phyloP scores from a whole-genome alignment of 805 yeast genomes.

The Millerozyma miso region DNA sequence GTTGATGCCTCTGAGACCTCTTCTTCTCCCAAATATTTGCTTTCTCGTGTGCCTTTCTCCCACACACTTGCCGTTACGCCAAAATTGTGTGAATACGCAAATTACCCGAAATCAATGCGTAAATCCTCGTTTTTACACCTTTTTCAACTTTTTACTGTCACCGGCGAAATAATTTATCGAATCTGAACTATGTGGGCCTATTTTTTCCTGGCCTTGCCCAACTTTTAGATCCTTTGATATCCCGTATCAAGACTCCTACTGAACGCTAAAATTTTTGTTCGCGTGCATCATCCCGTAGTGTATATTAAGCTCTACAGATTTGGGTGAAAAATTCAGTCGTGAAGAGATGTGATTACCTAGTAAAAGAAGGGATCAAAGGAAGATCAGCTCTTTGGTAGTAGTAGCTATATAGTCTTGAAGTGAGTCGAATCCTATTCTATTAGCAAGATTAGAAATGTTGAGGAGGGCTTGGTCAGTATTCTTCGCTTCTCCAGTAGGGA shows the following conservation, averaged over 20 bases:
- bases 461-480: background rate
- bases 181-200: background rate
- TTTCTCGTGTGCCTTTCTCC: background rate
- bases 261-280: background rate
- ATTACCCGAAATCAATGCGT: background rate
- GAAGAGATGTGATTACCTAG: too few relatives aligned
- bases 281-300: background rate
- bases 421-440: constrained; percentile 14
- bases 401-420: constrained; percentile 18
- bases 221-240: background rate
- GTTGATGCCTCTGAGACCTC: background rate
- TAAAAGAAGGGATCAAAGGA: constrained; percentile 7
- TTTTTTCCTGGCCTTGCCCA: background rate
- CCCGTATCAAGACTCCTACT: background rate
- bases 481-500: background rate
- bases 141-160: too few relatives aligned
- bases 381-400: constrained; percentile 18
- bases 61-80: background rate
- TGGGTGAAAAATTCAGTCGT: too few relatives aligned
- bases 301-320: too few relatives aligned
- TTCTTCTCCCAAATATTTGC: background rate
- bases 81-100: background rate
- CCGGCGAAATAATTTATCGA: too few relatives aligned
- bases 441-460: constrained; percentile 7
- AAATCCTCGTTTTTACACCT: background rate